phyloP scores from a whole-genome alignment of 768 basidiomycete species.

The Postia placenta region DNA sequence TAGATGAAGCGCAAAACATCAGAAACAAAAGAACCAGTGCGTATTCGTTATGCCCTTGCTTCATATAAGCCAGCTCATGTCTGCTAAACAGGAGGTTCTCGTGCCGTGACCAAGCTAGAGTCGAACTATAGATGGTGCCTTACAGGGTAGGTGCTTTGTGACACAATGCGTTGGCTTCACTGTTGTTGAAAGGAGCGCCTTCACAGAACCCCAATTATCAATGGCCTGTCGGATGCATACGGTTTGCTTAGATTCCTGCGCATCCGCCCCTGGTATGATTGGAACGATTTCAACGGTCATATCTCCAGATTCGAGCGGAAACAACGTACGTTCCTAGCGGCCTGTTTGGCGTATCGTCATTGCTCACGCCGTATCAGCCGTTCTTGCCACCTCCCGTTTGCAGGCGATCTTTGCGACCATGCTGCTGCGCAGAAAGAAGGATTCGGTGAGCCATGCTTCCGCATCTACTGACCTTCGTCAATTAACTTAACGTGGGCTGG shows the following conservation, averaged over 20 bases:
- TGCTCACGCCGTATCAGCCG: slow-evolving; percentile 28
- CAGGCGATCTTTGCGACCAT: slow-evolving; percentile 52
- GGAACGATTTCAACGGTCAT: slow-evolving; percentile 32
- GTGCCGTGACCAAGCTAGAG: slow-evolving; percentile 48
- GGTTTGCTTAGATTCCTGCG: slow-evolving; percentile 34
- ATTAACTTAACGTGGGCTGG: no score
- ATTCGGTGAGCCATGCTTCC: slow-evolving; percentile 15
- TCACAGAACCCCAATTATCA: slow-evolving; percentile 56
- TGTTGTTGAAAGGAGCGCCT: neutral
- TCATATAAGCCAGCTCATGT: neutral
- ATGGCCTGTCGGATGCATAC: slow-evolving; percentile 51
- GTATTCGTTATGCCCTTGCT: no score
- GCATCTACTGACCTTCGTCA: slow-evolving; percentile 24
- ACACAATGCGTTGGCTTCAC: no score
- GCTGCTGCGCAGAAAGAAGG: slow-evolving; percentile 50
- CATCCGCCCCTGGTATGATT: slow-evolving; percentile 35
- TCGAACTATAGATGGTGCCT: slow-evolving; percentile 59
- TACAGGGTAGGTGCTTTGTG: slow-evolving; percentile 40
- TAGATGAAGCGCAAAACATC: slow-evolving; percentile 55
- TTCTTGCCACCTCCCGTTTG: slow-evolving; percentile 48
- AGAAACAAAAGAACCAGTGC: slow-evolving; percentile 36
- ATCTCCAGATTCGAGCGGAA: slow-evolving; percentile 38
- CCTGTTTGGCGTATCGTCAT: neutral
- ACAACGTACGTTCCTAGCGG: slow-evolving; percentile 39
- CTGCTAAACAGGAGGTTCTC: slow-evolving; percentile 38